Evolutionary conservation across 1,284 basidiomycete species (phyloP).

Genomic region (Leucocoprinus gongylophorus): DNA sequence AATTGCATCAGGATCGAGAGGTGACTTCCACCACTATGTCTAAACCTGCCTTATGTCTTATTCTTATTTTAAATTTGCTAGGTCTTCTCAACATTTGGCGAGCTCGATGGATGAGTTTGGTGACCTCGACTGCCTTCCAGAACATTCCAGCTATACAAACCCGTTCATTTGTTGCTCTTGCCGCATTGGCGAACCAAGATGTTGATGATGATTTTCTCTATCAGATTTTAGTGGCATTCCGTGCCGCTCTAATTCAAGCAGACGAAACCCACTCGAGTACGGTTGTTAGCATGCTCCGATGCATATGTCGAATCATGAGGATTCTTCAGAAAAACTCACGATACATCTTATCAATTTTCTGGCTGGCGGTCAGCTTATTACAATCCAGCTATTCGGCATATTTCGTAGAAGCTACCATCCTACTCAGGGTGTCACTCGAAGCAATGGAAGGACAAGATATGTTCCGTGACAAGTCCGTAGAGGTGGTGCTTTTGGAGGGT

Average conservation of each 20-base stretch:
- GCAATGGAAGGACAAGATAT: conserved; percentile 55
- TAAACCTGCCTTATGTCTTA: background rate
- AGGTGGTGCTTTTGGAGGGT: conserved; percentile 57
- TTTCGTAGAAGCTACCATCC: conserved; percentile 61
- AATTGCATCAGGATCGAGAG: conserved; percentile 59
- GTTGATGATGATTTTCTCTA: conserved; percentile 87
- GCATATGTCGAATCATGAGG: conserved; percentile 72
- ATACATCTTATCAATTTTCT: conserved; percentile 73
- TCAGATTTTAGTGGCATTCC: conserved; percentile 81
- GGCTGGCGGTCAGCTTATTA: conserved; percentile 78
- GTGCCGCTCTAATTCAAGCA: conserved; percentile 54
- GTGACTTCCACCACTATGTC: conserved; percentile 34
- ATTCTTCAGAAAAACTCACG: conserved; percentile 62
- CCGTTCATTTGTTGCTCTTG: conserved; percentile 82
- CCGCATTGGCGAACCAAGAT: conserved; percentile 69
- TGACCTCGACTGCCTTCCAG: conserved; percentile 92
- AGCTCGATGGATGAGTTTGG: conserved; percentile 88
- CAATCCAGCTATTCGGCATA: conserved; percentile 71
- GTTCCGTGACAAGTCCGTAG: conserved; percentile 49
- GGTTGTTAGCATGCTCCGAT: conserved; percentile 81
- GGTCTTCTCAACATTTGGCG: conserved; percentile 89
- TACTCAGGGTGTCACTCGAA: conserved; percentile 63
- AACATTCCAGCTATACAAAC: conserved; percentile 86
- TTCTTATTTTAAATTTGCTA: conserved; percentile 23
- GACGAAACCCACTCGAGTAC: conserved; percentile 68